Percentiles rank a stretch among this genome's conserved stretches.
phyloP scores from a whole-genome alignment of 225 moss, liverwort and hornwort species.

The Pleurozium schreberi region DNA sequence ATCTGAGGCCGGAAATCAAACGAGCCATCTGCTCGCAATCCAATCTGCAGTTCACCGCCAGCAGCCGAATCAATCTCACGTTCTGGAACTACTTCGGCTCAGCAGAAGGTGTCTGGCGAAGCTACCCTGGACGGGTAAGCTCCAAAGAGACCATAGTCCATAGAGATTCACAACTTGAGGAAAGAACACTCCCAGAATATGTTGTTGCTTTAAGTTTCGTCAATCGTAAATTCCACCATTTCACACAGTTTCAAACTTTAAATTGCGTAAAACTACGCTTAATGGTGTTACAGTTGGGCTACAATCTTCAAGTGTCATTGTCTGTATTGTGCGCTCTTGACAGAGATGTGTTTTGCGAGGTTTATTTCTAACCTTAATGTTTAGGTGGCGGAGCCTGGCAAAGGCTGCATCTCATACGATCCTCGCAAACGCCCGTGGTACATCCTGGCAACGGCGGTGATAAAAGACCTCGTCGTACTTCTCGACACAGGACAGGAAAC shows the following conservation, averaged over 20 bases:
- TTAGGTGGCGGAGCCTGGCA: slow-evolving; percentile 20
- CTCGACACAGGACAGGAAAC: slow-evolving; percentile 21
- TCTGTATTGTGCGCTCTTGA: not conserved
- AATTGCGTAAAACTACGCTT: not conserved
- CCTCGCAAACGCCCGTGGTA: slow-evolving; percentile 44
- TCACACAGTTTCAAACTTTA: not conserved
- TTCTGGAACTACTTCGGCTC: slow-evolving; percentile 46
- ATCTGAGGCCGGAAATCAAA: slow-evolving; percentile 34
- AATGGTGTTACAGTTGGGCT: not conserved
- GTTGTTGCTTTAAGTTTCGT: not conserved
- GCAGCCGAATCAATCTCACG: slow-evolving; percentile 27
- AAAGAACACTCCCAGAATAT: not conserved
- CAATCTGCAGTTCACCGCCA: slow-evolving; percentile 29
- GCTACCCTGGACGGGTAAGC: slow-evolving; percentile 31
- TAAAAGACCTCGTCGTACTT: slow-evolving; percentile 32
- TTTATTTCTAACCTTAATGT: not conserved
- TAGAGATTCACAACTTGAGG: not conserved
- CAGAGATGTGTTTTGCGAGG: not conserved
- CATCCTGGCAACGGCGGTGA: slow-evolving; percentile 23
- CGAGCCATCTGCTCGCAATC: slow-evolving; percentile 35
- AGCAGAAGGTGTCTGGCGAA: slow-evolving; percentile 23
- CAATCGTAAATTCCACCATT: not conserved
- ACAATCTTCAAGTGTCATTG: not conserved
- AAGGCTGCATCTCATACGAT: slow-evolving; percentile 20
- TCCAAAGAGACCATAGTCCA: not conserved